These are phyloP conservation scores for Urtica urens DNA, from an alignment of 306 rosid genomes.

Conservation along the genomic window DNA sequence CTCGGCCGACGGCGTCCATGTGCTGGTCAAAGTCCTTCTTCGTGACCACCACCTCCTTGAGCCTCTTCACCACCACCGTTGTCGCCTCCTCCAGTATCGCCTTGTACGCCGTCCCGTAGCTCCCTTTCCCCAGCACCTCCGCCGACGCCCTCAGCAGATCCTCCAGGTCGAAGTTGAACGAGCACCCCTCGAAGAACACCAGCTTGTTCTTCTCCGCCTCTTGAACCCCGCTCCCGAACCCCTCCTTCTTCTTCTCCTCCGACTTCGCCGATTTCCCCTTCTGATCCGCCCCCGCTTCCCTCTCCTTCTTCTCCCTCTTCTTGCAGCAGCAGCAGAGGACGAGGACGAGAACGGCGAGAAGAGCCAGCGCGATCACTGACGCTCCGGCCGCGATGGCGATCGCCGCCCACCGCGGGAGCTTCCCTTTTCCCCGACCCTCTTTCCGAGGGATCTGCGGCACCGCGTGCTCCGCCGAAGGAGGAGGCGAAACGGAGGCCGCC, in stretches of 20 bases:
- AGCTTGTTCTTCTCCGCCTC: constrained; percentile 60
- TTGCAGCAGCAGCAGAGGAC: constrained; percentile 31
- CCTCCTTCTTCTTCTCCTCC: constrained; percentile 41
- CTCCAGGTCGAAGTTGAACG: constrained; percentile 61
- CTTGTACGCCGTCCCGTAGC: constrained; percentile 69
- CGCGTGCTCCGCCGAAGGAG: constrained; percentile 39
- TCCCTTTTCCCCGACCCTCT: constrained; percentile 35
- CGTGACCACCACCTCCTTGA: constrained; percentile 48
- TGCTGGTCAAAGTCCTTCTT: constrained; percentile 71
- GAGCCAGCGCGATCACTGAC: too few species aligned
- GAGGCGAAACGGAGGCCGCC: constrained; percentile 38
- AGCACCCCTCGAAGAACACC: constrained; percentile 46
- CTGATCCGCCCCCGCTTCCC: constrained; percentile 20
- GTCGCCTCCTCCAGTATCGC: constrained; percentile 72
- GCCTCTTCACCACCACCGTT: constrained; percentile 58
- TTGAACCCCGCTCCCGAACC: constrained; percentile 75
- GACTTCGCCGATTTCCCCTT: constrained; percentile 26
- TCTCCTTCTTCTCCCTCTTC: constrained; percentile 37
- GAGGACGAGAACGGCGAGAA: constrained; percentile 29
- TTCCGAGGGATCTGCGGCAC: constrained; percentile 28
- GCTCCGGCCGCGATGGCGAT: constrained; percentile 66
- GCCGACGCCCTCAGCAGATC: constrained; percentile 77
- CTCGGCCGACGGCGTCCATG: constrained; percentile 46
- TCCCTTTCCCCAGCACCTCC: constrained; percentile 75
- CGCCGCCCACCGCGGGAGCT: constrained; percentile 45